Percentiles rank a stretch among this genome's conserved stretches.
phyloP scores from a whole-genome alignment of 2,329 filamentous ascomycete species.

The Aspergillus pseudoglaucus region DNA sequence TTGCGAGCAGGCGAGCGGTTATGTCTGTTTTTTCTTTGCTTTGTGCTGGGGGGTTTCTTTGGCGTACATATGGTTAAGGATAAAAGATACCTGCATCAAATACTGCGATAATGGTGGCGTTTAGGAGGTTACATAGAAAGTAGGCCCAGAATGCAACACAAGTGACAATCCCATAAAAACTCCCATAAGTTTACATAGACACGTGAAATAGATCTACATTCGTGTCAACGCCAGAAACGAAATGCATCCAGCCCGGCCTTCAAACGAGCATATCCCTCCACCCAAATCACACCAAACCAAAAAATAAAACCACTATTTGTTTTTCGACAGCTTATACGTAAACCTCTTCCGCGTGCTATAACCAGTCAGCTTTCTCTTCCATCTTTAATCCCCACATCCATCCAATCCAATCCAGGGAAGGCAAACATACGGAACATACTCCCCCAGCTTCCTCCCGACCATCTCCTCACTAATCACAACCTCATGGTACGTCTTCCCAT shows the following conservation, averaged over 20 bases:
- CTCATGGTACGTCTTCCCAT: conserved; percentile 80
- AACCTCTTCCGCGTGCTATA: conserved; percentile 61
- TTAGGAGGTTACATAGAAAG: conserved; percentile 2
- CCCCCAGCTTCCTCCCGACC: conserved; percentile 91
- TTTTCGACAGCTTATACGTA: conserved; percentile 64
- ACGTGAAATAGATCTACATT: background rate
- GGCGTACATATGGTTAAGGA: conserved; percentile 10
- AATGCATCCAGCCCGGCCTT: background rate
- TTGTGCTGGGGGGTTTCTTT: background rate
- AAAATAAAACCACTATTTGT: conserved; percentile 49
- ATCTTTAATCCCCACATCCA: background rate
- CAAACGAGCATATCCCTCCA: background rate
- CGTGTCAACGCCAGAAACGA: background rate
- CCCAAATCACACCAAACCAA: background rate
- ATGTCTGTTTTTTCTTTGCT: background rate
- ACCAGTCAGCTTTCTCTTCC: background rate
- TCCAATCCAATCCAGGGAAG: background rate
- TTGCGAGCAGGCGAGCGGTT: background rate
- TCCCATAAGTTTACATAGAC: conserved; percentile 1
- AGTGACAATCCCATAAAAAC: background rate
- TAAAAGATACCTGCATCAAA: conserved; percentile 11
- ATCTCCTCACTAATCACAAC: conserved; percentile 86
- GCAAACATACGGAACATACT: conserved; percentile 73
- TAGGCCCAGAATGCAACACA: background rate
- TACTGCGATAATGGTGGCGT: conserved; percentile 10